A percentile compares a stretch with the other conserved stretches of the same genome.
Evolutionary conservation across 352 stramenopile genomes (phyloP).

Genomic region (Halophytophthora batemanensis): DNA sequence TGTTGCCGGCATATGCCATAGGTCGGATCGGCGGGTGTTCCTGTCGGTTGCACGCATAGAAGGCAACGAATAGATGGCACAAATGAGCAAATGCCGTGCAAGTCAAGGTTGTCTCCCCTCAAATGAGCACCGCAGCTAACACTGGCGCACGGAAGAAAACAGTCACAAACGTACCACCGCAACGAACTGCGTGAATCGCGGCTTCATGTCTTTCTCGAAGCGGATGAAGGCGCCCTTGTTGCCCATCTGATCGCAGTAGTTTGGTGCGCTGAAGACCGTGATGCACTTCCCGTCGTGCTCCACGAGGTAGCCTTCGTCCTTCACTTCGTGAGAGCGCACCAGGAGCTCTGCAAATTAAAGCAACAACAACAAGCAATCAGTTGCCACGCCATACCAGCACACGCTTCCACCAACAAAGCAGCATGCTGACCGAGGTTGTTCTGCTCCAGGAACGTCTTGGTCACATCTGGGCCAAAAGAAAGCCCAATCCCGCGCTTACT

Average conservation of each 20-base stretch:
- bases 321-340: conserved; percentile 98
- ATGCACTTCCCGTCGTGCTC: conserved; percentile 99
- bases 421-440: conserved; percentile 91
- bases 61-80: conserved; percentile 3
- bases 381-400: neutral
- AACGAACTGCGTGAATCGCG: conserved; percentile 95
- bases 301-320: conserved; percentile 98
- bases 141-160: neutral
- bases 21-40: conserved; percentile 86
- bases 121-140: neutral
- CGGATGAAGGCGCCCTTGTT: conserved; percentile 99
- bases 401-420: neutral
- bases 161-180: conserved; percentile 70
- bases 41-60: conserved; percentile 20
- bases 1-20: conserved; percentile 90
- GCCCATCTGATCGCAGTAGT: conserved; percentile 99
- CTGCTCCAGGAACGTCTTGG: conserved; percentile 92
- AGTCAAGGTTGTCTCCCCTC: too few species aligned
- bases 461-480: conserved; percentile 98
- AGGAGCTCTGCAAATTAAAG: conserved; percentile 79
- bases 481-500: conserved; percentile 97
- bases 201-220: conserved; percentile 95
- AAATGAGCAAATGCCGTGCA: too few species aligned
- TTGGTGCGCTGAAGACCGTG: conserved; percentile 99
- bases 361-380: conserved; percentile 6